Evolutionary conservation across 2,329 filamentous ascomycete genomes (phyloP).

Genomic region (Kalmusia sp.): DNA sequence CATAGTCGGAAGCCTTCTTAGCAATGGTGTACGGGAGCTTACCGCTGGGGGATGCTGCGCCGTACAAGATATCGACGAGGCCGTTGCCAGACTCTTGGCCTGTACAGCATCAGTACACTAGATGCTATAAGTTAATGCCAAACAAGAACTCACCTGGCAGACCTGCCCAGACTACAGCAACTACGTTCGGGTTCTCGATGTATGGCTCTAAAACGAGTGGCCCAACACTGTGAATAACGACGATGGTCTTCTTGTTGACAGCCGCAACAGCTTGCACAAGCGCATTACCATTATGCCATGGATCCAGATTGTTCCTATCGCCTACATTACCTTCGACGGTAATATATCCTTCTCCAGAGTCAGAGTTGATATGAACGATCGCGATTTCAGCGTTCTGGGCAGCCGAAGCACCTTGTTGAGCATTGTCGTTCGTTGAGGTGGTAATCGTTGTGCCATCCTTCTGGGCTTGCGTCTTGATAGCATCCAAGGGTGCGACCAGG

Average conservation of each 20-base stretch:
- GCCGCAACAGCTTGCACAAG: conserved; percentile 48
- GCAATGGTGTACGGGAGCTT: conserved; percentile 63
- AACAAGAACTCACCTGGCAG: conserved; percentile 36
- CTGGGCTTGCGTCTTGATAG: conserved; percentile 47
- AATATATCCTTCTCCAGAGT: conserved; percentile 59
- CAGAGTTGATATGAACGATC: conserved; percentile 58
- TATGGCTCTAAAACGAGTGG: conserved; percentile 46
- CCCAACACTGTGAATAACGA: conserved; percentile 49
- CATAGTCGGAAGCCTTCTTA: conserved; percentile 42
- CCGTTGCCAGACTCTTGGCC: conserved; percentile 56
- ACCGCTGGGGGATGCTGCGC: conserved; percentile 55
- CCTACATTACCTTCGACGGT: conserved; percentile 54
- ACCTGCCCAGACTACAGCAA: conserved; percentile 50
- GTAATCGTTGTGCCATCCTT: conserved; percentile 48
- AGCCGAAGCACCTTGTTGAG: conserved; percentile 45
- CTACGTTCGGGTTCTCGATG: conserved; percentile 46
- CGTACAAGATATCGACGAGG: conserved; percentile 56
- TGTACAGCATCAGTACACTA: conserved; percentile 6
- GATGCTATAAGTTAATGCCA: background rate
- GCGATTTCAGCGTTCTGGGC: conserved; percentile 45
- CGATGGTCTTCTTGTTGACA: conserved; percentile 47
- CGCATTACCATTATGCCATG: conserved; percentile 54
- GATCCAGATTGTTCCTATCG: conserved; percentile 57
- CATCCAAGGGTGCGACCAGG: conserved; percentile 53
- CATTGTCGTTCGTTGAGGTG: conserved; percentile 48